These are phyloP conservation scores for Fusarium brachygibbosum DNA, from an alignment of 2,329 filamentous ascomycete species.

Conservation along the genomic window DNA sequence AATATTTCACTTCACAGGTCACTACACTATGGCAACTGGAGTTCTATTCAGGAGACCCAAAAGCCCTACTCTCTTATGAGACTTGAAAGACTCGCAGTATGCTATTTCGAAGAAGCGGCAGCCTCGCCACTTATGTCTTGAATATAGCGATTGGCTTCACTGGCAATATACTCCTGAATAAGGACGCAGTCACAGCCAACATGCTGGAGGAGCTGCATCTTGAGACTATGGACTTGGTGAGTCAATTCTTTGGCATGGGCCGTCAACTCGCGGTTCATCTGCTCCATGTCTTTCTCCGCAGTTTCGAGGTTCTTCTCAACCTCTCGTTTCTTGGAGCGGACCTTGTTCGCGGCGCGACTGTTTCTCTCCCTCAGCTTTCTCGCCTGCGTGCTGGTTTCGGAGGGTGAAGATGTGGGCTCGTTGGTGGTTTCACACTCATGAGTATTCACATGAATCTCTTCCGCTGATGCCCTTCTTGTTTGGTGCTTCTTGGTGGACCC, in stretches of 20 bases:
- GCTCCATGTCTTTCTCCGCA: background rate
- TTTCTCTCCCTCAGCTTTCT: slow-evolving; percentile 6
- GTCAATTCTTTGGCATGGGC: background rate
- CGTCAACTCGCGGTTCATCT: background rate
- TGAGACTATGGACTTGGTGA: background rate
- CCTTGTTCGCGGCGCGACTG: background rate
- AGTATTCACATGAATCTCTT: rapidly evolving
- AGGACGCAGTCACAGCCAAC: background rate
- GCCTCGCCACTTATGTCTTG: background rate
- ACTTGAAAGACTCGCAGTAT: too few relatives aligned
- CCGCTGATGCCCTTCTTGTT: rapidly evolving
- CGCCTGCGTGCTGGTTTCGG: background rate
- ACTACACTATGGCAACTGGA: too few relatives aligned
- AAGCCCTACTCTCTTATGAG: background rate
- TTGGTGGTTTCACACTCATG: background rate
- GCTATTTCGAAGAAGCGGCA: background rate
- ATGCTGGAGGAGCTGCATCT: slow-evolving; percentile 10
- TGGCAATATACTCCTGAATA: slow-evolving; percentile 3
- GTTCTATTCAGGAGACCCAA: background rate
- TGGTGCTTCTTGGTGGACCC: background rate
- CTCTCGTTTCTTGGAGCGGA: background rate
- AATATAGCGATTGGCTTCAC: slow-evolving; percentile 2
- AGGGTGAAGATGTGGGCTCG: too few relatives aligned
- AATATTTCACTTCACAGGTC: too few relatives aligned
- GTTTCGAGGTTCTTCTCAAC: background rate